A percentile compares a stretch with the other conserved stretches of the same genome.
These are phyloP conservation scores for Aspergillus carbonarius DNA, from an alignment of 2,329 filamentous ascomycete genomes.

Conservation along the genomic window DNA sequence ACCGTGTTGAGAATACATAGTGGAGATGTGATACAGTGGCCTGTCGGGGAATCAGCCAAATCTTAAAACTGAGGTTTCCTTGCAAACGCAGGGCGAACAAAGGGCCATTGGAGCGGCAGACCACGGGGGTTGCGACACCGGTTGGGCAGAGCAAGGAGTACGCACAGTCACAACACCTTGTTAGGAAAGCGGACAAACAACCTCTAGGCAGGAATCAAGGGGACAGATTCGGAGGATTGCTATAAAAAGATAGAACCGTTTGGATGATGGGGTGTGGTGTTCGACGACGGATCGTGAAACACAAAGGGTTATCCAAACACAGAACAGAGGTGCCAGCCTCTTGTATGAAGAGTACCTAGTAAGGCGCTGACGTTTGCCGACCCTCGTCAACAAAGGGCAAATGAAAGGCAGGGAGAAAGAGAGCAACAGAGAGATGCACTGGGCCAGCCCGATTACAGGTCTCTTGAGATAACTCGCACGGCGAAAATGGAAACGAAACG, in stretches of 20 bases:
- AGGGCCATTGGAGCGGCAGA: not conserved
- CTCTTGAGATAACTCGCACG: constrained; percentile 35
- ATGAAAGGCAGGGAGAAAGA: constrained; percentile 22
- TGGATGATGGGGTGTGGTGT: not conserved
- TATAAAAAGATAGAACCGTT: constrained; percentile 2
- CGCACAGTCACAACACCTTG: constrained; percentile 12
- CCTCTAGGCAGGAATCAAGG: not conserved
- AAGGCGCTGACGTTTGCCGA: constrained; percentile 23
- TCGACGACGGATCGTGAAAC: constrained; percentile 18
- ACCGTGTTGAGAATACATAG: constrained; percentile 77
- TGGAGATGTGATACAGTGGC: constrained; percentile 14
- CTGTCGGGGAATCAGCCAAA: constrained; percentile 21
- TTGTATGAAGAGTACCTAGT: constrained; percentile 12
- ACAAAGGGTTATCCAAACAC: constrained; percentile 23
- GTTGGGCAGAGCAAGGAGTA: constrained; percentile 8
- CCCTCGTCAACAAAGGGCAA: constrained; percentile 23
- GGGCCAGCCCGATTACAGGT: constrained; percentile 37
- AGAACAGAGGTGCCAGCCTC: constrained; percentile 40
- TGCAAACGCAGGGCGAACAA: constrained; percentile 15
- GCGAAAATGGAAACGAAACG: constrained; percentile 32
- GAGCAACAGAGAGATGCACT: constrained; percentile 34
- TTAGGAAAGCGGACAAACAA: constrained; percentile 17
- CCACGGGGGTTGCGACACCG: not conserved
- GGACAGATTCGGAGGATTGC: not conserved
- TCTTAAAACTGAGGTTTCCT: constrained; percentile 21